Conservation (phyloP, 352 stramenopile species). For the Globisporangium lucens region DNA sequence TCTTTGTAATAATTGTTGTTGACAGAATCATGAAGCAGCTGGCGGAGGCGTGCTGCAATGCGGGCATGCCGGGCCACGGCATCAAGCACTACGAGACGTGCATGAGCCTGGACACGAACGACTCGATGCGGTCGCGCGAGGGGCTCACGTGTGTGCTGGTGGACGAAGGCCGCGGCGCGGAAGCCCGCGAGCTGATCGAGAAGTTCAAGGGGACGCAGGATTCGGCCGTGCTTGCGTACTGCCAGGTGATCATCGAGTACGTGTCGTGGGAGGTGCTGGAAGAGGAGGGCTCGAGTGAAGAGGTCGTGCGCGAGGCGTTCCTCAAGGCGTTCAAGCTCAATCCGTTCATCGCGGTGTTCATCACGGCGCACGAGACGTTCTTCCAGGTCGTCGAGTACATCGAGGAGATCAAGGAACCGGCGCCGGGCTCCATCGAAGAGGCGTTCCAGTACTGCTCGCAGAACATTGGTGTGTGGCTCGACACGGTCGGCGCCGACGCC, state of each 20-base stretch:
- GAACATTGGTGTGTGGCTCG: conserved; percentile 84
- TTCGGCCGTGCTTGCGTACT: conserved; percentile 78
- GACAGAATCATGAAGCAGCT: conserved; percentile 64
- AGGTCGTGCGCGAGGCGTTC: conserved; percentile 72
- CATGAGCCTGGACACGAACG: conserved; percentile 69
- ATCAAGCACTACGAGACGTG: conserved; percentile 83
- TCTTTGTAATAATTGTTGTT: conserved; percentile 5
- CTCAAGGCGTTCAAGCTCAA: conserved; percentile 68
- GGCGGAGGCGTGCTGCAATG: conserved; percentile 65
- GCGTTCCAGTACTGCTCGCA: conserved; percentile 73
- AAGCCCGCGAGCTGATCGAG: conserved; percentile 70
- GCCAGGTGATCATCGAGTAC: conserved; percentile 83
- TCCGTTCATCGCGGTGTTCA: conserved; percentile 82
- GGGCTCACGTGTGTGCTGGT: conserved; percentile 72
- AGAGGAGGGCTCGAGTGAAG: conserved; percentile 72
- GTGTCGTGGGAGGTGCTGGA: conserved; percentile 87
- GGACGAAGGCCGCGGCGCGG: conserved; percentile 72
- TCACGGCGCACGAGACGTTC: conserved; percentile 77
- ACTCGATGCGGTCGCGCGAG: conserved; percentile 60
- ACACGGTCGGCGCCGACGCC: conserved; percentile 73
- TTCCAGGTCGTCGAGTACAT: conserved; percentile 79
- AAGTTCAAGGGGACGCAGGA: conserved; percentile 38
- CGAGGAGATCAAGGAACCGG: conserved; percentile 73
- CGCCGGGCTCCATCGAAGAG: conserved; percentile 77
- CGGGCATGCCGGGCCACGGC: conserved; percentile 64